These are phyloP conservation scores for Sophora flavescens DNA, from an alignment of 306 rosid species.

Conservation along the genomic window DNA sequence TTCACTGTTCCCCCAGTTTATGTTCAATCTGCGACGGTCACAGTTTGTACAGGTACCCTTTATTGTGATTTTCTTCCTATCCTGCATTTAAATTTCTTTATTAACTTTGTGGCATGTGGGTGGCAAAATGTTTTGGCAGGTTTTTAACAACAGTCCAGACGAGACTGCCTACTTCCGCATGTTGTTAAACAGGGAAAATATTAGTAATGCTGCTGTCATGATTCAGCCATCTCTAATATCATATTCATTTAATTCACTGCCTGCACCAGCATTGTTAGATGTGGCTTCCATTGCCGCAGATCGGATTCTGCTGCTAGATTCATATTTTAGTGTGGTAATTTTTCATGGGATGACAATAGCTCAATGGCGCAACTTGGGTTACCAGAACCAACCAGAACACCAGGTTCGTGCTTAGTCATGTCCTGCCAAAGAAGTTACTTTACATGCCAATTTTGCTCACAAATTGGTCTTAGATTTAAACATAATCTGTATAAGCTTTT, in stretches of 20 bases:
- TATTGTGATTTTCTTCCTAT: constrained; percentile 34
- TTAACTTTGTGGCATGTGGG: constrained; percentile 33
- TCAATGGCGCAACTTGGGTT: constrained; percentile 99
- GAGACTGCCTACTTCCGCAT: constrained; percentile 98
- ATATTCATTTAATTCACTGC: constrained; percentile 87
- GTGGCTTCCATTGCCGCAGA: constrained; percentile 94
- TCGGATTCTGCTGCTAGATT: constrained; percentile 87
- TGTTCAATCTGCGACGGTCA: constrained; percentile 94
- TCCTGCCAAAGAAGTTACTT: constrained; percentile 7
- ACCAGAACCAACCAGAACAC: constrained; percentile 89
- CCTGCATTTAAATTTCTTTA: constrained; percentile 24
- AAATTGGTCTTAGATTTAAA: constrained; percentile 4
- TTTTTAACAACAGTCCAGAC: constrained; percentile 98
- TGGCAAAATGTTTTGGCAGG: constrained; percentile 63
- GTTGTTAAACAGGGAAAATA: constrained; percentile 91
- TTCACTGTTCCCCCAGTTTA: constrained; percentile 92
- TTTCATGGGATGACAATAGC: constrained; percentile 99
- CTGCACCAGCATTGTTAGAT: constrained; percentile 91
- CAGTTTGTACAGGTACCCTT: constrained; percentile 91
- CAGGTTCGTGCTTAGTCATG: constrained; percentile 60
- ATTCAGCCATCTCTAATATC: constrained; percentile 91
- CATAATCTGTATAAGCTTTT: constrained; percentile 2
- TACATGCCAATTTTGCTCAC: constrained; percentile 9
- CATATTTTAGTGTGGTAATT: constrained; percentile 90
- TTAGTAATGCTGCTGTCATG: constrained; percentile 97